phyloP scores from a whole-genome alignment of 305 asterid species.

The Petunia hybrid region DNA sequence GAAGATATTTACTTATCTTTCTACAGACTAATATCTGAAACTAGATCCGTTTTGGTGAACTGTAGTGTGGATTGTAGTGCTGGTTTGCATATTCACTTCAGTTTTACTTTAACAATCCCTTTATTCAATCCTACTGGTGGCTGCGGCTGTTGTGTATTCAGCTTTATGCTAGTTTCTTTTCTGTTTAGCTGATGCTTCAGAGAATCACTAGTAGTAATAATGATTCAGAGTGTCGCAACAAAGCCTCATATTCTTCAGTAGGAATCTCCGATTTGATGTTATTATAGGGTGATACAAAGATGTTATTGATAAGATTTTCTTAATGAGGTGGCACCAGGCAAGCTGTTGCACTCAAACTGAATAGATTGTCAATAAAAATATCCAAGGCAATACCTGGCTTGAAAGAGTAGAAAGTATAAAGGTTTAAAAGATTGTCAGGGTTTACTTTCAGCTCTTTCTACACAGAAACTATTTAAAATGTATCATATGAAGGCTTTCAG shows the following conservation, averaged over 20 bases:
- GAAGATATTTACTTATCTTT: conserved; percentile 16
- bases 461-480: background rate
- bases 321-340: background rate
- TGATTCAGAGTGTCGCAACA: conserved; percentile 10
- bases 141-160: conserved; percentile 14
- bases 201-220: conserved; percentile 8
- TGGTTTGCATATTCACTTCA: background rate
- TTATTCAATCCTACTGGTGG: background rate
- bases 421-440: conserved; percentile 19
- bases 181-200: background rate
- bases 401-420: background rate
- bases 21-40: conserved; percentile 13
- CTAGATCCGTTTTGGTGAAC: conserved; percentile 19
- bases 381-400: conserved; percentile 10
- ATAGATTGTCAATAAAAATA: background rate
- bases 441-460: conserved; percentile 20
- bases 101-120: conserved; percentile 21
- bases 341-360: conserved; percentile 3
- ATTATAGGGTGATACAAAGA: conserved; percentile 26
- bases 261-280: background rate
- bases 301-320: background rate
- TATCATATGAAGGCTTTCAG: background rate
- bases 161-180: conserved; percentile 18
- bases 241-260: background rate
- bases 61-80: background rate